A percentile compares a stretch with the other conserved stretches of the same genome.
phyloP scores from a whole-genome alignment of 2,329 filamentous ascomycete species.

The Aspergillus sclerotialis region DNA sequence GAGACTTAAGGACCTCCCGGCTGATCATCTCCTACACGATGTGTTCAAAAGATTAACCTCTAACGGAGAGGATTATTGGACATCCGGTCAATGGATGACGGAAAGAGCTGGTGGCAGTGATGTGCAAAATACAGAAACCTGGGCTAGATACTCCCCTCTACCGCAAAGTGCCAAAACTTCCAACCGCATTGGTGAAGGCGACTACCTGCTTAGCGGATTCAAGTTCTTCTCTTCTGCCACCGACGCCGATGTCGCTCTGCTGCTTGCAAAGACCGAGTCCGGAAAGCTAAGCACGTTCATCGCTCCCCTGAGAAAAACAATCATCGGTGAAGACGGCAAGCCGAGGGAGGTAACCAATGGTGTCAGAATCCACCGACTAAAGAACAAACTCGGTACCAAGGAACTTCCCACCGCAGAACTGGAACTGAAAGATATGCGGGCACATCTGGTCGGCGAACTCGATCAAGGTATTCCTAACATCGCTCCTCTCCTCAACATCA shows the following conservation, averaged over 20 bases:
- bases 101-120: conserved; percentile 30
- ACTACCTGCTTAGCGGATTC: conserved; percentile 53
- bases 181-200: conserved; percentile 18
- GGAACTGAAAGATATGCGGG: conserved; percentile 56
- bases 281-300: conserved; percentile 56
- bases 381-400: conserved; percentile 66
- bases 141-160: conserved; percentile 20
- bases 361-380: conserved; percentile 59
- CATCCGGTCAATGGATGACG: conserved; percentile 34
- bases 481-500: conserved; percentile 62
- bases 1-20: conserved; percentile 6
- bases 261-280: conserved; percentile 54
- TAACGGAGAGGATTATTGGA: conserved; percentile 24
- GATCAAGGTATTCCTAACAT: conserved; percentile 64
- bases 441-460: conserved; percentile 59
- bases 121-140: conserved; percentile 28
- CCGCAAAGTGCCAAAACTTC: conserved; percentile 8
- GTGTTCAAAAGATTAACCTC: conserved; percentile 12
- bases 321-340: conserved; percentile 8
- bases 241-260: conserved; percentile 56
- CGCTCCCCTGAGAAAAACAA: conserved; percentile 51
- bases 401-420: conserved; percentile 67
- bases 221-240: conserved; percentile 67
- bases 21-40: conserved; percentile 6
- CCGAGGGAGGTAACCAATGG: conserved; percentile 52